Base-by-base conservation (phyloP, 2,329 filamentous ascomycete species). In the Cercospora berteroae region DNA sequence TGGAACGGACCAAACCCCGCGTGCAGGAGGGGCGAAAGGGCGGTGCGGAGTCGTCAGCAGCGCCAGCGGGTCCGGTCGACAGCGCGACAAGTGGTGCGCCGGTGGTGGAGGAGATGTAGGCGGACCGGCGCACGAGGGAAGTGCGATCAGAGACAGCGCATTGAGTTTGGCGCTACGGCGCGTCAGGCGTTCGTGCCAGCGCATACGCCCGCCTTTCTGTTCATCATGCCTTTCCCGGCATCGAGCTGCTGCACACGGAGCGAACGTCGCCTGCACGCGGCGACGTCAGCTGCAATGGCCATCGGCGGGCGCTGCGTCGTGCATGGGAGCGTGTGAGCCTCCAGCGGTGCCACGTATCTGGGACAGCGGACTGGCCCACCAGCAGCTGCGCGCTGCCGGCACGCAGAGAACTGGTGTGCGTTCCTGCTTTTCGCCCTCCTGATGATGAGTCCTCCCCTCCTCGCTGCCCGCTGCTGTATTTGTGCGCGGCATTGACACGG, bases 341-440 rank as follows among this genome's bases (percentile, higher is more conserved):
- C 27, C 60, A 60, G 65, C 60, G 65, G 65, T 69, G 67, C 67
- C 67, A 69, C 65, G 65, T 65, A 55, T 67, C 61, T 63, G 62
- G 61, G 56, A 61, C 23, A 29, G 31, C 16, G 50, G 42, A 57
- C 23, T 31, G 64, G 59, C 50, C 66, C 58, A 61, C 63, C 52
- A 57, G 39, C 58, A 33, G 36, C 62, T 68, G 66, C 66, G 63
- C 10, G 64, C 67, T 64, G 63, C 60, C 63, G 57, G 59, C 67
- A 52, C 39, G 42, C 29, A 39, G 65, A 44, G 52, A 55, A 55
- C 44, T 29, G 18, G 18, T 42, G 36, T 27, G 39, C 42, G 27
- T 61, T 57, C 44, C 50, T 48, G 56, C 44, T 56, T 62, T 55
- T 44, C 42, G 29, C 36, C 29, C 50, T 31, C 57, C 36, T 52